Base-by-base conservation (phyloP, 257 asterid species). In the Cynanchum wilfordii region DNA sequence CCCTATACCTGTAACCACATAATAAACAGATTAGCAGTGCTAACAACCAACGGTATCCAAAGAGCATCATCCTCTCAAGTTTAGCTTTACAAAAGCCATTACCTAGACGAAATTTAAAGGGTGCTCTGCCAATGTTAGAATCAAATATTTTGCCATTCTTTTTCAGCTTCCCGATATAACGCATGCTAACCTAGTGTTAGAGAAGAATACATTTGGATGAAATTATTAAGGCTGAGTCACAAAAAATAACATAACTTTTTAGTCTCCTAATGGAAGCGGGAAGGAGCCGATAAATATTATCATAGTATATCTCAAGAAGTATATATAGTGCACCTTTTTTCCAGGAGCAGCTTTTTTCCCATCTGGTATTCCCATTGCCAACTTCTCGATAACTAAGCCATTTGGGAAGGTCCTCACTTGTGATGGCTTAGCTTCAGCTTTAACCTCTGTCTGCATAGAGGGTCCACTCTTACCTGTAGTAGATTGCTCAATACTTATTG, bases 51-150 rank as follows among this genome's bases (percentile, higher is more conserved):
- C 19, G 68, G 20, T 55, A 77, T 59, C 50, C 17, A 19, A 17
- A 57, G 38, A 38, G 20, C 17, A 22, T 7, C 19, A 42, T 44
- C 50, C 16, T 38, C 1, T 38, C 1, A 3, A n/a, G 40, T 44
- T 12, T 51, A 76, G 36, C 54, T 20, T 56, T 25, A 68, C 25
- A 66, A 29, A 6, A 63, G n/a, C 19, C 42, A 64, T 69, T 88
- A 91, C 97, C 99, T 84, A 91, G 81, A 73, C 99, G 97, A 68
- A 94, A 94, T 70, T 86, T 85, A 77, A 89, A 90, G 69, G 97
- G 97, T 59, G 96, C 82, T 78, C 33, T 82, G 79, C 97, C 95
- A 72, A 86, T 64, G 70, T 89, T 91, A 4, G 97, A 88, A 78
- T 94, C 97, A 40, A 94, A 89, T 71, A 83, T 81, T 80, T 88